Conservation (phyloP, 306 rosid species). For the Cicer cuneatum region DNA sequence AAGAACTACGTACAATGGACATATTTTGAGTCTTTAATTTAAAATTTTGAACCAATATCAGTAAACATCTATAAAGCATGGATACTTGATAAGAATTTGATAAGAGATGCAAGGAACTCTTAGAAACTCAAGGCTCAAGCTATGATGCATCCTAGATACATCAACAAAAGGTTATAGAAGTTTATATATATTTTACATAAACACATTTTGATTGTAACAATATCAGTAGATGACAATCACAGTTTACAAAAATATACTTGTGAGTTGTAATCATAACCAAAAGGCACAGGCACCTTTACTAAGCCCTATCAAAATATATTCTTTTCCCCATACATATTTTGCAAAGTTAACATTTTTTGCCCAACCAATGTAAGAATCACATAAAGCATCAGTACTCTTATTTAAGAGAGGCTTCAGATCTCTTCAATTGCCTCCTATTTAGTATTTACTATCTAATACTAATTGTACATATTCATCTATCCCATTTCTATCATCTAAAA, state of each 20-base stretch:
- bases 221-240: neutral
- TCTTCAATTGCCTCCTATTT: constrained; percentile 2
- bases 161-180: neutral
- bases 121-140: neutral
- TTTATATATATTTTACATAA: neutral
- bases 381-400: neutral
- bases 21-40: neutral
- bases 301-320: neutral
- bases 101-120: neutral
- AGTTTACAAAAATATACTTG: neutral
- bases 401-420: neutral
- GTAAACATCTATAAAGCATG: constrained; percentile 2
- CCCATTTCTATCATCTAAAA: constrained; percentile 4
- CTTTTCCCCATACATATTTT: neutral
- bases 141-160: neutral
- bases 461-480: neutral
- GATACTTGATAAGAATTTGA: neutral
- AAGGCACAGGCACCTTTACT: neutral
- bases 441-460: constrained; percentile 12
- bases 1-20: constrained; percentile 1
- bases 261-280: neutral
- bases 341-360: neutral
- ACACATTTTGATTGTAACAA: neutral
- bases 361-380: neutral
- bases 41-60: constrained; percentile 28